These are phyloP conservation scores for Kwoniella sp. DNA, from an alignment of 768 basidiomycete species.

Conservation along the genomic window DNA sequence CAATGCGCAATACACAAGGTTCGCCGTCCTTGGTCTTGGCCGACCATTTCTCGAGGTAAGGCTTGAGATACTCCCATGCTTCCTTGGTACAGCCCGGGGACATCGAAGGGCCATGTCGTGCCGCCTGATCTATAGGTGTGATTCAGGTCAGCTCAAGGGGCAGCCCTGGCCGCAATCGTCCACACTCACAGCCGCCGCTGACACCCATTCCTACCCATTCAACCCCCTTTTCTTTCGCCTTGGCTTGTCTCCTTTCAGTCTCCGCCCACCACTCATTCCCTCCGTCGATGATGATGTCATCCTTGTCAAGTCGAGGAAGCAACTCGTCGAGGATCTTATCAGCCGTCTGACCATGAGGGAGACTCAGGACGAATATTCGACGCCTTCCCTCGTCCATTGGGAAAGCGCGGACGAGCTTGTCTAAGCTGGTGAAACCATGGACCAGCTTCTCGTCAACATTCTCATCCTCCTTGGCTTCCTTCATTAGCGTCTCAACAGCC, in stretches of 20 bases:
- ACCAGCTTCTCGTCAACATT: constrained; percentile 26
- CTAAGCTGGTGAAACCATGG: constrained; percentile 36
- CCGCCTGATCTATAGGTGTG: constrained; percentile 47
- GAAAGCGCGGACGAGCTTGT: constrained; percentile 45
- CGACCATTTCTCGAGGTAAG: constrained; percentile 53
- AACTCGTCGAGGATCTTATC: constrained; percentile 50
- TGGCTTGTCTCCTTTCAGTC: constrained; percentile 50
- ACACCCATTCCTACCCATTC: constrained; percentile 52
- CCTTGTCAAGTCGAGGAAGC: constrained; percentile 41
- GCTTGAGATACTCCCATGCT: constrained; percentile 46
- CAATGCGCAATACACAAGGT: constrained; percentile 50
- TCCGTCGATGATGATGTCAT: constrained; percentile 54
- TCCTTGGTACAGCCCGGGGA: constrained; percentile 50
- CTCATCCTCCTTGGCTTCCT: constrained; percentile 35
- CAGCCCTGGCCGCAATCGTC: too few species aligned
- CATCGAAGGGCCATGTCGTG: constrained; percentile 53
- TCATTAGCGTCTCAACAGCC: constrained; percentile 32
- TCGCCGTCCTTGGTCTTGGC: constrained; percentile 49
- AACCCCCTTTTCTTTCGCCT: constrained; percentile 39
- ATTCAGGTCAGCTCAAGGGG: neutral
- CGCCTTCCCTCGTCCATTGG: constrained; percentile 26
- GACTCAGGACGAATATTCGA: constrained; percentile 49
- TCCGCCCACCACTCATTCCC: constrained; percentile 55
- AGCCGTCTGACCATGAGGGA: constrained; percentile 52
- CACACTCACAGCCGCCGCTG: constrained; percentile 52